Base-by-base conservation (phyloP, 1,284 basidiomycete genomes). In the Rhodotorula mucilaginosa region DNA sequence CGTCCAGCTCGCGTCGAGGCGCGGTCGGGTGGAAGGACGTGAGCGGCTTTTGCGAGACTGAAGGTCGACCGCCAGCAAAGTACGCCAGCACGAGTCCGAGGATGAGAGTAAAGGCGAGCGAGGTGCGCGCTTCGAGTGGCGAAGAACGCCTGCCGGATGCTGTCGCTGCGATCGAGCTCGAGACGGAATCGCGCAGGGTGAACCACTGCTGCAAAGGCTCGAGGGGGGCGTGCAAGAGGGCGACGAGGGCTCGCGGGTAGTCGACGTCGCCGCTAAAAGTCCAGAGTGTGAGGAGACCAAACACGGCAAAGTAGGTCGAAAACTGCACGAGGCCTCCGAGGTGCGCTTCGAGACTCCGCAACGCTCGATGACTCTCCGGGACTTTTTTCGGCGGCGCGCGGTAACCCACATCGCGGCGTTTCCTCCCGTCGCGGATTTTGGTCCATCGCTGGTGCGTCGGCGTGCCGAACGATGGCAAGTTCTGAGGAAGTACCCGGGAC, bases 281-380 rank as follows among this genome's bases (percentile, higher is more conserved):
- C 73, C 74, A 76, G 19, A 76, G 65, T 3, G 69, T 68, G 18
- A 76, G 64, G 4, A 68, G 18, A 0, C 75, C 75, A n/a, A 76
- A 71, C 1, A 76, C 69, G 48, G 66, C 67, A 56, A 76, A 76
- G 60, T 76, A 76, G 29, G 65, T 70, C 29, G 65, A 64, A 48
- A 76, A 76, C 64, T 76, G 75, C 2, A 76, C 63, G 23, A 76
- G 58, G 8, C 75, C 75, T n/a, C 75, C 75, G 23, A 76, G 66
- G 49, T 75, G 57, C 57, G 71, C 69, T 52, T 76, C 75, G 64
- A 76, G 67, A 23, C 73, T 71, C 23, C 75, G 34, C 23, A 76
- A 44, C n/a, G 75, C 73, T 12, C 75, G 67, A 39, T 76, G 75
- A 18, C 61, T 65, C 31, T 68, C 71, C 4, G 75, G 75, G 2